Evolutionary conservation across 2,329 filamentous ascomycete genomes (phyloP).

Genomic region (Biscogniauxia mediterranea): DNA sequence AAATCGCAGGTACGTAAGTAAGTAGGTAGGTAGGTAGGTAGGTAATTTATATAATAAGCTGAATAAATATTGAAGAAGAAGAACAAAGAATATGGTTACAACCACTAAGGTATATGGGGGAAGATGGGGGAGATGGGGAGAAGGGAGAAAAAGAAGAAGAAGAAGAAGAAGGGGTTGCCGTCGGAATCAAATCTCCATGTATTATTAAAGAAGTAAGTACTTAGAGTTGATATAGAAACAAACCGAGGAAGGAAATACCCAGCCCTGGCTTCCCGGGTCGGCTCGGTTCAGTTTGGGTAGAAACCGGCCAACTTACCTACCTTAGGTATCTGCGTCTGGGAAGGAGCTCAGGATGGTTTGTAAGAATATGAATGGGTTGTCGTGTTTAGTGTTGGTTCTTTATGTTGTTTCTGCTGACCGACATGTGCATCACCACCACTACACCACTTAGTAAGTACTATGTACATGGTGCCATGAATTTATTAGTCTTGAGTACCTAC

Average conservation of each 20-base stretch:
- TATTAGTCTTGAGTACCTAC: not conserved
- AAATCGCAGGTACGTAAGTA: too few relatives aligned
- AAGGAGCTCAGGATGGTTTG: not conserved
- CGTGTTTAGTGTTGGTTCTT: not conserved
- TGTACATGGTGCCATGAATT: too few relatives aligned
- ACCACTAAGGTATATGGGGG: not conserved
- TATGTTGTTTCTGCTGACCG: not conserved
- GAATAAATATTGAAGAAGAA: too few relatives aligned
- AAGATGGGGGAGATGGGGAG: too few relatives aligned
- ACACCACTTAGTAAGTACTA: too few relatives aligned
- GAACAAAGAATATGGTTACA: not conserved
- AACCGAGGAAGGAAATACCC: not conserved
- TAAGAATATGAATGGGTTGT: not conserved
- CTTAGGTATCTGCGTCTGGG: not conserved
- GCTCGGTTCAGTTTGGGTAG: not conserved
- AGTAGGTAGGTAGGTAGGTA: too few relatives aligned
- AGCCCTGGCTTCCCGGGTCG: not conserved
- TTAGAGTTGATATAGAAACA: not conserved
- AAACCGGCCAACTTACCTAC: not conserved
- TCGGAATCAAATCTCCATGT: not conserved
- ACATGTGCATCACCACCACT: not conserved
- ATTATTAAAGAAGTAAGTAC: too few relatives aligned
- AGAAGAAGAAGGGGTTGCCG: too few relatives aligned
- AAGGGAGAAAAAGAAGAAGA: not conserved
- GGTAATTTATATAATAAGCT: too few relatives aligned